These are phyloP conservation scores for Fistulifera pelliculosa DNA, from an alignment of 108 stramenopile genomes.

Conservation along the genomic window DNA sequence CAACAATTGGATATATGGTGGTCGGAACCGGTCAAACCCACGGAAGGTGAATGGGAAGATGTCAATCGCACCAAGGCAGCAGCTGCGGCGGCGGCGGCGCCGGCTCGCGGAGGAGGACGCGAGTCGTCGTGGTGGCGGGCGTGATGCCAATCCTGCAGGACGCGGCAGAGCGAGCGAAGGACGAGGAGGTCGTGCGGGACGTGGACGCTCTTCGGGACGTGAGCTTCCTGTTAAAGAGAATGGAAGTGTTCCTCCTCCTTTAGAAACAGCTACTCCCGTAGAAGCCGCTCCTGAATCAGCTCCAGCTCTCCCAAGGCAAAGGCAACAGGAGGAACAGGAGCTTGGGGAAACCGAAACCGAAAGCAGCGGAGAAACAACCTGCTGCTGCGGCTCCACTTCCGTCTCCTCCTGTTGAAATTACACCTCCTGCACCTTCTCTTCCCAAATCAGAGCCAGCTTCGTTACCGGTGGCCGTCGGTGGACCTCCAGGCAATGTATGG, in stretches of 20 bases:
- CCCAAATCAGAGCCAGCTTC: constrained; percentile 13
- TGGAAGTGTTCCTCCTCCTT: neutral
- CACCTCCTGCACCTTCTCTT: constrained; percentile 6
- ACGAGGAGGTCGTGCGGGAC: constrained; percentile 25
- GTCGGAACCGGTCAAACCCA: constrained; percentile 51
- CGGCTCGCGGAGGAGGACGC: constrained; percentile 20
- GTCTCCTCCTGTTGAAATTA: constrained; percentile 16
- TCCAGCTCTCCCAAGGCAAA: constrained; percentile 1
- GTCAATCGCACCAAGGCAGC: constrained; percentile 60
- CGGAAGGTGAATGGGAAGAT: constrained; percentile 66
- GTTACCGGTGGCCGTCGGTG: constrained; percentile 9
- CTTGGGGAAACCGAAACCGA: constrained; percentile 9
- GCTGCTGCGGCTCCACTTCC: constrained; percentile 14
- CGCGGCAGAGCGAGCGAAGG: constrained; percentile 23
- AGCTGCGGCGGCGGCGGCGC: constrained; percentile 20
- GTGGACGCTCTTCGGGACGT: constrained; percentile 16
- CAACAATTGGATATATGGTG: constrained; percentile 70
- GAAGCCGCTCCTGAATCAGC: constrained; percentile 17
- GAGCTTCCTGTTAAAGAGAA: neutral
- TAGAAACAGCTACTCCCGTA: neutral
- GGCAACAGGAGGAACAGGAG: no score
- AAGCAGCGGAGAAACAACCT: neutral
- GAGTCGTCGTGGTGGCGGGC: constrained; percentile 23
- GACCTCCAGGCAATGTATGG: constrained; percentile 75
- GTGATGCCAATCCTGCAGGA: constrained; percentile 5